Evolutionary conservation across 306 rosid genomes (phyloP).

Genomic region (Boehmeria nivea): DNA sequence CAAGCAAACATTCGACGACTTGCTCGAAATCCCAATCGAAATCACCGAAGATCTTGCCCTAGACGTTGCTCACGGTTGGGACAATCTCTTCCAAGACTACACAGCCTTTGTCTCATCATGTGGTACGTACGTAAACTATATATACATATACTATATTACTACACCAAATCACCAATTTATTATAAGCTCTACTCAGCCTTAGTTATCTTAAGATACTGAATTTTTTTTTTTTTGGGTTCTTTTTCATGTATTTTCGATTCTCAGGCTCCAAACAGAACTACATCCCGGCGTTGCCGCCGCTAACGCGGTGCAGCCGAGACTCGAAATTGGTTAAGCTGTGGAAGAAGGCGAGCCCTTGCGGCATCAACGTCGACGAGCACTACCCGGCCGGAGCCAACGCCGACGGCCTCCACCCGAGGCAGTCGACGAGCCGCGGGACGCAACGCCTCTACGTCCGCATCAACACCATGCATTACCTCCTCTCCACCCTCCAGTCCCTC

Average conservation of each 20-base stretch:
- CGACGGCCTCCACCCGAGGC: conserved; percentile 64
- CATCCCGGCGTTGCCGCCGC: conserved; percentile 73
- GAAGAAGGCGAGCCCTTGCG: conserved; percentile 72
- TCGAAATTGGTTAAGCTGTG: conserved; percentile 62
- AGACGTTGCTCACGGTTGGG: conserved; percentile 75
- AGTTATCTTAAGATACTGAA: too few relatives aligned
- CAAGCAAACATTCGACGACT: conserved; percentile 49
- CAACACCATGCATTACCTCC: conserved; percentile 70
- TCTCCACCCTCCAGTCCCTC: conserved; percentile 48
- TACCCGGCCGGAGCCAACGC: conserved; percentile 28
- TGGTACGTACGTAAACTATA: conserved; percentile 34
- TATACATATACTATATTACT: too few relatives aligned
- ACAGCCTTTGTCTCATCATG: conserved; percentile 69
- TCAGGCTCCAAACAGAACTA: conserved; percentile 84
- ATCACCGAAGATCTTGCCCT: conserved; percentile 62
- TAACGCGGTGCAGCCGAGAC: conserved; percentile 77
- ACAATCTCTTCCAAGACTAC: conserved; percentile 55
- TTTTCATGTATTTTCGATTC: conserved; percentile 1
- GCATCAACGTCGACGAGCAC: conserved; percentile 26
- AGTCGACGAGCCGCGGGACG: conserved; percentile 86
- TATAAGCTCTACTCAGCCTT: too few relatives aligned
- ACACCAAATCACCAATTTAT: too few relatives aligned
- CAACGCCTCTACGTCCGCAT: conserved; percentile 91
- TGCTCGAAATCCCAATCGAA: conserved; percentile 74
- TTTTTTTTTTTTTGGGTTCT: background rate